Percentiles rank a stretch among this genome's conserved stretches.
Conservation (phyloP, 306 rosid species). For the Acacia melanoxylon region DNA sequence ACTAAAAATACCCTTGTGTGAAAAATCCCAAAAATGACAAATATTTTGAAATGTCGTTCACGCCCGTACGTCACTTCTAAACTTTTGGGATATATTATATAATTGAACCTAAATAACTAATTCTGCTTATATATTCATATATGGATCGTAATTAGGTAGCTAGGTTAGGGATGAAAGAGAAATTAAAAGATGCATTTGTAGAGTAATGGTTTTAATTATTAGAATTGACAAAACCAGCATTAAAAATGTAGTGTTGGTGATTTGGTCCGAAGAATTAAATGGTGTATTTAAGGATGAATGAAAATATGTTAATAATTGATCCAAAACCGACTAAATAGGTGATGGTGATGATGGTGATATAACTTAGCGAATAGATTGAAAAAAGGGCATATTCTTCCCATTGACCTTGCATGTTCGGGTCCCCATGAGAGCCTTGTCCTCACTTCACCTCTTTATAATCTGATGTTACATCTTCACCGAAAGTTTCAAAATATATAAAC, state of each 20-base stretch:
- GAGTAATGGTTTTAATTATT: background rate
- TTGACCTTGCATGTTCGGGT: background rate
- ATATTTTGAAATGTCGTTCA: too few relatives aligned
- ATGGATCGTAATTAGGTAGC: background rate
- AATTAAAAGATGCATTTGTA: background rate
- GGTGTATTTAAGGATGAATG: background rate
- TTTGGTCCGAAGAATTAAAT: background rate
- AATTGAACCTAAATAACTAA: background rate
- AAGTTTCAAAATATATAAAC: background rate
- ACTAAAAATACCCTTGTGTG: too few relatives aligned
- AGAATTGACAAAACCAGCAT: background rate
- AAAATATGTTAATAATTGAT: background rate
- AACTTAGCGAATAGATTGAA: too few relatives aligned
- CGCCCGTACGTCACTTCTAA: too few relatives aligned
- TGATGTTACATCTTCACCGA: background rate
- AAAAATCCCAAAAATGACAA: too few relatives aligned
- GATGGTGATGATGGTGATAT: background rate
- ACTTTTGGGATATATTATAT: too few relatives aligned
- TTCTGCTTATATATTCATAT: too few relatives aligned
- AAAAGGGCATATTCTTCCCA: background rate
- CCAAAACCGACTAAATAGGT: slow-evolving; percentile 32
- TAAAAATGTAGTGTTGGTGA: background rate
- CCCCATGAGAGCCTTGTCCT: background rate
- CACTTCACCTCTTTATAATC: background rate
- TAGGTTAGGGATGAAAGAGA: background rate